Percentiles rank a stretch among this genome's conserved stretches.
Conservation (phyloP, 108 stramenopile species). For the Fistulifera pelliculosa region DNA sequence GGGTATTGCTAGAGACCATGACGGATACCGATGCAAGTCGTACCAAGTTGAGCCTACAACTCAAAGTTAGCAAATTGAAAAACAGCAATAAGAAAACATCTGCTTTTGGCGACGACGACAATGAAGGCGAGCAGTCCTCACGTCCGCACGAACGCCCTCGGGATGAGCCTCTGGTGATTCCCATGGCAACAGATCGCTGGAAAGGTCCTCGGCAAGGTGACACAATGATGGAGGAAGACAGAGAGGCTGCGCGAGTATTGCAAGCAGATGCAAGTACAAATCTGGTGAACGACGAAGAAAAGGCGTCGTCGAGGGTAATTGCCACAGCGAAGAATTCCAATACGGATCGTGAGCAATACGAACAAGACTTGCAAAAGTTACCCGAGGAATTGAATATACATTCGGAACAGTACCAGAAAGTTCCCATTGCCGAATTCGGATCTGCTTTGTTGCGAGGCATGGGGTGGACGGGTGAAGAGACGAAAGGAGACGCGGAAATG, state of each 20-base stretch:
- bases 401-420: constrained; percentile 47
- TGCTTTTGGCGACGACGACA: constrained; percentile 2
- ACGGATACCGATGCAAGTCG: too few species aligned
- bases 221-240: too few species aligned
- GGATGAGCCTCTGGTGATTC: too few species aligned
- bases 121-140: neutral
- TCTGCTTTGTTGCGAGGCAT: constrained; percentile 83
- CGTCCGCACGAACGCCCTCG: too few species aligned
- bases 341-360: constrained; percentile 14
- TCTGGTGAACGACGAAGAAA: too few species aligned
- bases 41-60: too few species aligned
- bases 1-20: too few species aligned
- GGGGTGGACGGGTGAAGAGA: constrained; percentile 55
- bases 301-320: neutral
- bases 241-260: too few species aligned
- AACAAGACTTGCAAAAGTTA: constrained; percentile 16
- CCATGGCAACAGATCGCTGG: too few species aligned
- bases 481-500: constrained; percentile 9
- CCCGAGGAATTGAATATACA: constrained; percentile 11
- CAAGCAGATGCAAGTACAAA: too few species aligned
- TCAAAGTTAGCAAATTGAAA: too few species aligned
- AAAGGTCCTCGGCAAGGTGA: too few species aligned
- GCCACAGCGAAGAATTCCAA: neutral
- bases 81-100: neutral
- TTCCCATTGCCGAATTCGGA: constrained; percentile 81